phyloP scores from a whole-genome alignment of 768 basidiomycete species.

The Amanita muscaria region DNA sequence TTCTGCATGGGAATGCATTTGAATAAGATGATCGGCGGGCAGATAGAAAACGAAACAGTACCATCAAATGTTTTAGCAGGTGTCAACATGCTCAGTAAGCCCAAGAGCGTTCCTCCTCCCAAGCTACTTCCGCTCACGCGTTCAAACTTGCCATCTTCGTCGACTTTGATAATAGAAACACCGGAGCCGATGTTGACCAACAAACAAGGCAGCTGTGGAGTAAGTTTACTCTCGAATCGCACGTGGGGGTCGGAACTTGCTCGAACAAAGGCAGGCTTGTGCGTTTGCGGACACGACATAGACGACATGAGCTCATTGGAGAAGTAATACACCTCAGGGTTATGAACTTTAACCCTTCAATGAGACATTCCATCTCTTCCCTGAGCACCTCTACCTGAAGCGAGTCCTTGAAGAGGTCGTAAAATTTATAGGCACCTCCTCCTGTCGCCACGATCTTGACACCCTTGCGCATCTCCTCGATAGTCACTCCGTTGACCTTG shows the following conservation, averaged over 20 bases:
- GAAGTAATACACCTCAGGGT: constrained; percentile 97
- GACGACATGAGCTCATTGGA: constrained; percentile 91
- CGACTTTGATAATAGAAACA: constrained; percentile 95
- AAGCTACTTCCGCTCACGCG: constrained; percentile 95
- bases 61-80: constrained; percentile 94
- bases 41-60: constrained; percentile 37
- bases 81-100: constrained; percentile 88
- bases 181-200: constrained; percentile 98
- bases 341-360: constrained; percentile 93
- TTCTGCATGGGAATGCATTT: constrained; percentile 43
- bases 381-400: constrained; percentile 77
- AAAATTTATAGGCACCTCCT: constrained; percentile 93
- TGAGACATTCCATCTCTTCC: constrained; percentile 99
- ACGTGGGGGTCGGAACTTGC: constrained; percentile 90
- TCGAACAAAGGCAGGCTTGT: constrained; percentile 73
- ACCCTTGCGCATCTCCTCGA: constrained; percentile 83
- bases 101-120: constrained; percentile 97
- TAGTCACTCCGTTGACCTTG: constrained; percentile 72
- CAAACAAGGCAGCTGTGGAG: constrained; percentile 88
- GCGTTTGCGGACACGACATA: constrained; percentile 27
- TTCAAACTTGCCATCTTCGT: constrained; percentile 92
- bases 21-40: constrained; percentile 7
- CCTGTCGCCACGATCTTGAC: constrained; percentile 99
- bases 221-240: constrained; percentile 75
- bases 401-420: constrained; percentile 66